These are phyloP conservation scores for Pichia cabralensis DNA, from an alignment of 805 yeast genomes.

Conservation along the genomic window DNA sequence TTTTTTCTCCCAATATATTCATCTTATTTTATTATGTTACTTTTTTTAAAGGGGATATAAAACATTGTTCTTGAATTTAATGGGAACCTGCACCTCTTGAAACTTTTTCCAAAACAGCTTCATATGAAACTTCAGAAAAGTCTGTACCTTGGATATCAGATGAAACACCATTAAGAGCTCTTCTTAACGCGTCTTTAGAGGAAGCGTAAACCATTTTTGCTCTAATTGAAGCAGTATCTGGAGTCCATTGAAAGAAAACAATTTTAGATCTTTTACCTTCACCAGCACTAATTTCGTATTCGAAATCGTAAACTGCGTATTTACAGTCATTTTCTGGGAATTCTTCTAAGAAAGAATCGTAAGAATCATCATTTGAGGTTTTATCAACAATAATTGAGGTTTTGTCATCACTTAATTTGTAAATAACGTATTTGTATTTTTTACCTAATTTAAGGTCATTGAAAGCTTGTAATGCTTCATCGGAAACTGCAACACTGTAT, in stretches of 20 bases:
- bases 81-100: slow-evolving; percentile 69
- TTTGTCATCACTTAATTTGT: slow-evolving; percentile 70
- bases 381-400: slow-evolving; percentile 85
- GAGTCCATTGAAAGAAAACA: slow-evolving; percentile 84
- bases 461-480: slow-evolving; percentile 88
- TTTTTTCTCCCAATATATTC: too few relatives aligned
- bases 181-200: slow-evolving; percentile 96
- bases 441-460: slow-evolving; percentile 93
- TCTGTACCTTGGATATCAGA: slow-evolving; percentile 97
- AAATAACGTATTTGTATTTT: slow-evolving; percentile 76
- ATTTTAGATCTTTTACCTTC: slow-evolving; percentile 85
- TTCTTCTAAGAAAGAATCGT: slow-evolving; percentile 78
- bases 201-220: slow-evolving; percentile 97
- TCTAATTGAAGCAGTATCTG: slow-evolving; percentile 93
- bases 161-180: slow-evolving; percentile 91
- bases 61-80: too few relatives aligned
- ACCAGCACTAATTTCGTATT: slow-evolving; percentile 78
- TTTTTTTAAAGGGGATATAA: too few relatives aligned
- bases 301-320: slow-evolving; percentile 95
- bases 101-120: slow-evolving; percentile 82
- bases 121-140: slow-evolving; percentile 92
- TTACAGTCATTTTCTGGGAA: slow-evolving; percentile 94
- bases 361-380: slow-evolving; percentile 64
- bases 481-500: slow-evolving; percentile 66
- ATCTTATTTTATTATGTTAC: too few relatives aligned